These are phyloP conservation scores for Torulaspora globosa DNA, from an alignment of 1,139 yeast genomes.

Conservation along the genomic window DNA sequence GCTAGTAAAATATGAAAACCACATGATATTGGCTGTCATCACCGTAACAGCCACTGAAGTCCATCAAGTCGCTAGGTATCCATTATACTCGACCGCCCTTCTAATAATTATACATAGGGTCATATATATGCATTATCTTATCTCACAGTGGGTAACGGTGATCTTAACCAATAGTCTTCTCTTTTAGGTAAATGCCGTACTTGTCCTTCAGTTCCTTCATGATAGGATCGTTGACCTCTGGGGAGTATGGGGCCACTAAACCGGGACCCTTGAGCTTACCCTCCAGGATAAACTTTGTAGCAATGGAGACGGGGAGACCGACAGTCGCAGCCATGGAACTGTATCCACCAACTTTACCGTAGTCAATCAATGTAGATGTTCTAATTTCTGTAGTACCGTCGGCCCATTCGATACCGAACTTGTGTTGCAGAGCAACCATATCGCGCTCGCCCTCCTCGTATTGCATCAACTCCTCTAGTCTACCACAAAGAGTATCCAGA, in stretches of 20 bases:
- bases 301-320: constrained; percentile 98
- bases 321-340: constrained; percentile 98
- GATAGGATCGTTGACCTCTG: constrained; percentile 85
- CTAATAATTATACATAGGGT: constrained; percentile 1
- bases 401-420: constrained; percentile 95
- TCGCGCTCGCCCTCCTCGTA: constrained; percentile 95
- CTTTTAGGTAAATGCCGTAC: constrained; percentile 81
- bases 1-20: not conserved
- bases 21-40: not conserved
- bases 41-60: not conserved
- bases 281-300: constrained; percentile 76
- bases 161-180: constrained; percentile 56
- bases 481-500: constrained; percentile 92
- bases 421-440: constrained; percentile 91
- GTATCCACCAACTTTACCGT: constrained; percentile 93
- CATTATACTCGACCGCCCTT: not conserved
- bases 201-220: constrained; percentile 88
- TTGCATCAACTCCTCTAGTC: constrained; percentile 93
- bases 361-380: constrained; percentile 92
- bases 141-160: not conserved
- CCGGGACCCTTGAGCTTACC: constrained; percentile 81
- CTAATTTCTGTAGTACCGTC: constrained; percentile 87
- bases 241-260: constrained; percentile 86
- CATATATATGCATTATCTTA: constrained; percentile 2
- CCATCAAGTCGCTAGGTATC: not conserved